These are phyloP conservation scores for Kodamaea leandrae DNA, from an alignment of 805 yeast genomes.

Conservation along the genomic window DNA sequence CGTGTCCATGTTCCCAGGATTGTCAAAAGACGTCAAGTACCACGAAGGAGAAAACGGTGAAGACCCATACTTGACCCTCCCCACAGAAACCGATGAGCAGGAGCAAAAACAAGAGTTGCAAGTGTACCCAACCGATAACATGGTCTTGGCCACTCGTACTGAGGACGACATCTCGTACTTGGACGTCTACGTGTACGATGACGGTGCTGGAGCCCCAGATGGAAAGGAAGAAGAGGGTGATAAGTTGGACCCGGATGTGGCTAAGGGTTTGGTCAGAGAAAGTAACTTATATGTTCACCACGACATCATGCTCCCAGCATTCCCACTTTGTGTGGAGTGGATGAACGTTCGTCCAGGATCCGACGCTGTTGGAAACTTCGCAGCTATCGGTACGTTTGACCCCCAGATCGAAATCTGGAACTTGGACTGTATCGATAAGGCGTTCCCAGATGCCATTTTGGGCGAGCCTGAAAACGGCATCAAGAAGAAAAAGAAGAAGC, in stretches of 20 bases:
- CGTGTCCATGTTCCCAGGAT: constrained; percentile 69
- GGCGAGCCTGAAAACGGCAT: constrained; percentile 63
- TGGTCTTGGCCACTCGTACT: constrained; percentile 88
- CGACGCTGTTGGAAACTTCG: constrained; percentile 69
- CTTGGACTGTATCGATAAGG: constrained; percentile 85
- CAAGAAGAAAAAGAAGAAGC: constrained; percentile 46
- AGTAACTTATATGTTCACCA: constrained; percentile 88
- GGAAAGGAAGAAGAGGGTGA: constrained; percentile 70
- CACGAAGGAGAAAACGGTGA: constrained; percentile 46
- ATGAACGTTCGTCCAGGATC: constrained; percentile 69
- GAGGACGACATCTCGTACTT: constrained; percentile 92
- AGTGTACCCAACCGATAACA: constrained; percentile 84
- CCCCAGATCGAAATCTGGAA: constrained; percentile 98
- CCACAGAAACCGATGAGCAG: constrained; percentile 57
- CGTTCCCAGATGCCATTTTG: constrained; percentile 89
- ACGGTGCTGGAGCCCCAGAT: constrained; percentile 80
- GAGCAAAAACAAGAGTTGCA: constrained; percentile 85
- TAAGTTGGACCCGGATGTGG: constrained; percentile 67
- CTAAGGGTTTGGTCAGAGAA: constrained; percentile 69
- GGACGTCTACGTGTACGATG: constrained; percentile 93
- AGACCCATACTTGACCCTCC: constrained; percentile 64
- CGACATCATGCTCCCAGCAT: constrained; percentile 94
- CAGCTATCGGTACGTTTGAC: constrained; percentile 95
- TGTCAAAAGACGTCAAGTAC: constrained; percentile 57
- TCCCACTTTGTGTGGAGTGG: constrained; percentile 97